Percentiles rank a stretch among this genome's conserved stretches.
Conservation (phyloP, 1,284 basidiomycete species). For the Austropuccinia psidii region DNA sequence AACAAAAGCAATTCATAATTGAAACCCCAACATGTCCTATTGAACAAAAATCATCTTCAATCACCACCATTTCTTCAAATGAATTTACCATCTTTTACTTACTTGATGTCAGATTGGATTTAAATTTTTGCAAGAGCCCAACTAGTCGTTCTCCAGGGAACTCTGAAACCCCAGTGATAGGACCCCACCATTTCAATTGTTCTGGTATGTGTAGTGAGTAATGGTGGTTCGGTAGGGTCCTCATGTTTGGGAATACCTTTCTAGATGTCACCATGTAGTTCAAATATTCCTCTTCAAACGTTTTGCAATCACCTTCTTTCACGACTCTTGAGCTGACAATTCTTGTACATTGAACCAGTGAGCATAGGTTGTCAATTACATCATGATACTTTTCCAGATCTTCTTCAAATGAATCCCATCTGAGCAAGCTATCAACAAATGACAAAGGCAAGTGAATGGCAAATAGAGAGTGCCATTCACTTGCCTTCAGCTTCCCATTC, state of each 20-base stretch:
- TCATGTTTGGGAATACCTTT: conserved; percentile 1
- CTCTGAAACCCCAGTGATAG: conserved; percentile 36
- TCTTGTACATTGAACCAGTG: conserved; percentile 37
- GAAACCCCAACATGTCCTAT: not conserved
- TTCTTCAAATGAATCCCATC: too few relatives aligned
- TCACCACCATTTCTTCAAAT: too few relatives aligned
- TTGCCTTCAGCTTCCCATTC: too few relatives aligned
- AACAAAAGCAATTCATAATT: conserved; percentile 4
- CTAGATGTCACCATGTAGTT: conserved; percentile 17
- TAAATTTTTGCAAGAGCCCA: conserved; percentile 37
- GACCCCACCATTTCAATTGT: conserved; percentile 38
- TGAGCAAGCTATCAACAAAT: too few relatives aligned
- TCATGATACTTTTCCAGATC: too few relatives aligned
- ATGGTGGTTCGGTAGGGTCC: conserved; percentile 37
- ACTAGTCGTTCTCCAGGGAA: conserved; percentile 34
- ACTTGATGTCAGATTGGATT: conserved; percentile 28
- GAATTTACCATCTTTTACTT: too few relatives aligned
- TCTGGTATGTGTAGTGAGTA: conserved; percentile 35
- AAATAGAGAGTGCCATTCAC: too few relatives aligned
- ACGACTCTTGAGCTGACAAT: conserved; percentile 16
- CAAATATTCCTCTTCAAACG: conserved; percentile 2
- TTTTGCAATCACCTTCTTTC: not conserved
- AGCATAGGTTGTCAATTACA: conserved; percentile 35
- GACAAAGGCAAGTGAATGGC: too few relatives aligned
- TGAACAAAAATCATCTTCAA: too few relatives aligned